Evolutionary conservation across 805 yeast species (phyloP).

Genomic region (Teunomyces funiuensis): DNA sequence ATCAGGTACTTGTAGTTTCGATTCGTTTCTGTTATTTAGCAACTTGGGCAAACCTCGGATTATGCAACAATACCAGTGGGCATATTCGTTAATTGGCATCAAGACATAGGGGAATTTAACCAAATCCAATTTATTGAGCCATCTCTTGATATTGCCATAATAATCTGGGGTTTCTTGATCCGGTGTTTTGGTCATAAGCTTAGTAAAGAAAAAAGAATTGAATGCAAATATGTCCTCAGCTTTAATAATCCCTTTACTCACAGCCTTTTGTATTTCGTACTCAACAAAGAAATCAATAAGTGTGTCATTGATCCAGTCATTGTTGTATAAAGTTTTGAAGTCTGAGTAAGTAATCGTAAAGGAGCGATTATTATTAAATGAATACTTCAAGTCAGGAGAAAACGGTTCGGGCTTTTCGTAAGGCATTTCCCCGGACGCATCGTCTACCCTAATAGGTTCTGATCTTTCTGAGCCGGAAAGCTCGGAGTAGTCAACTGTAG

Average conservation of each 20-base stretch:
- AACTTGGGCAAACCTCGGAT: constrained; percentile 53
- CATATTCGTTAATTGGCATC: constrained; percentile 76
- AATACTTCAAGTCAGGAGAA: constrained; percentile 46
- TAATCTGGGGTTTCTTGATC: constrained; percentile 30
- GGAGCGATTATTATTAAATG: constrained; percentile 52
- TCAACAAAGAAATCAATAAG: constrained; percentile 81
- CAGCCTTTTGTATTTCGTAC: constrained; percentile 47
- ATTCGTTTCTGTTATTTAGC: background rate
- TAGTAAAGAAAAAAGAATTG: constrained; percentile 81
- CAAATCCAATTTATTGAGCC: constrained; percentile 72
- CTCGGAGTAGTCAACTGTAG: background rate
- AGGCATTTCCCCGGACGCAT: background rate
- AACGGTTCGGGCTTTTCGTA: constrained; percentile 40
- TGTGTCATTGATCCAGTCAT: constrained; percentile 88
- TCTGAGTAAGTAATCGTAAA: constrained; percentile 67
- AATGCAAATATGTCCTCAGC: constrained; percentile 53
- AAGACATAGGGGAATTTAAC: constrained; percentile 59
- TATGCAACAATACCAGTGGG: constrained; percentile 88
- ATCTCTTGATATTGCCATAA: constrained; percentile 66
- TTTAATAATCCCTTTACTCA: constrained; percentile 24
- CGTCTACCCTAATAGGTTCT: background rate
- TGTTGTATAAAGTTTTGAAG: constrained; percentile 73
- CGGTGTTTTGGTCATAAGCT: constrained; percentile 41
- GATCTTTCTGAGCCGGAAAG: background rate
- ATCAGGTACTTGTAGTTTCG: constrained; percentile 8